Percentiles rank a stretch among this genome's conserved stretches.
Conservation (phyloP, 2,329 filamentous ascomycete genomes). For the Cytospora piceae region DNA sequence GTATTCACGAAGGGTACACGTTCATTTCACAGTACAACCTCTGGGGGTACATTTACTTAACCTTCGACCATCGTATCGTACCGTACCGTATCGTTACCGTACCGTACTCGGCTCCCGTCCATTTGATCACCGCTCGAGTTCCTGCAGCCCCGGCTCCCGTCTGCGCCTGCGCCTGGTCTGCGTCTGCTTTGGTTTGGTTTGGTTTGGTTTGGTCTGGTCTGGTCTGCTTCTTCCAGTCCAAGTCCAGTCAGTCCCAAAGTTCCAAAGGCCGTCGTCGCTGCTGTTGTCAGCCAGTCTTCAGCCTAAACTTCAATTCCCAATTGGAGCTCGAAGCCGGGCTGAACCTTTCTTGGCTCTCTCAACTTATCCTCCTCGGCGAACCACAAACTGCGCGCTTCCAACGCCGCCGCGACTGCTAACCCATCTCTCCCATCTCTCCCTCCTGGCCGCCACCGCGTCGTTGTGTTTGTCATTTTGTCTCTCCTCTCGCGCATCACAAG, state of each 20-base stretch:
- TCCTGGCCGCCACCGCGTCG: constrained; percentile 5
- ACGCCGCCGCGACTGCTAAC: neutral
- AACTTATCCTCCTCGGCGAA: neutral
- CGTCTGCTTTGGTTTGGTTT: neutral
- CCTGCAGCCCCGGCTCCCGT: constrained; percentile 3
- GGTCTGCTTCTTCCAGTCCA: neutral
- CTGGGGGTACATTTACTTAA: neutral
- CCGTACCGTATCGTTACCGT: too few relatives aligned
- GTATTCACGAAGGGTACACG: neutral
- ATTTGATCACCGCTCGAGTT: neutral
- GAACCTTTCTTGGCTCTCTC: neutral
- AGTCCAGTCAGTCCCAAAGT: neutral
- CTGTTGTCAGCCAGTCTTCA: constrained; percentile 22
- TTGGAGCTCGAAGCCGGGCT: neutral
- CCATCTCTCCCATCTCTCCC: constrained; percentile 8
- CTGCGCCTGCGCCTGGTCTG: constrained; percentile 10
- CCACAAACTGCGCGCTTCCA: constrained; percentile 7
- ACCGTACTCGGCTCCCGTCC: neutral
- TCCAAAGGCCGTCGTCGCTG: neutral
- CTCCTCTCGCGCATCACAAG: constrained; percentile 13
- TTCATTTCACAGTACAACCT: neutral
- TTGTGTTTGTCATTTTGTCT: constrained; percentile 15
- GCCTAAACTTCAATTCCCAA: constrained; percentile 4
- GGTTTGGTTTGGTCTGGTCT: neutral
- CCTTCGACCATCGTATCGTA: neutral